Evolutionary conservation across 2,329 filamentous ascomycete species (phyloP).

Genomic region (Dactylonectria macrodidyma): DNA sequence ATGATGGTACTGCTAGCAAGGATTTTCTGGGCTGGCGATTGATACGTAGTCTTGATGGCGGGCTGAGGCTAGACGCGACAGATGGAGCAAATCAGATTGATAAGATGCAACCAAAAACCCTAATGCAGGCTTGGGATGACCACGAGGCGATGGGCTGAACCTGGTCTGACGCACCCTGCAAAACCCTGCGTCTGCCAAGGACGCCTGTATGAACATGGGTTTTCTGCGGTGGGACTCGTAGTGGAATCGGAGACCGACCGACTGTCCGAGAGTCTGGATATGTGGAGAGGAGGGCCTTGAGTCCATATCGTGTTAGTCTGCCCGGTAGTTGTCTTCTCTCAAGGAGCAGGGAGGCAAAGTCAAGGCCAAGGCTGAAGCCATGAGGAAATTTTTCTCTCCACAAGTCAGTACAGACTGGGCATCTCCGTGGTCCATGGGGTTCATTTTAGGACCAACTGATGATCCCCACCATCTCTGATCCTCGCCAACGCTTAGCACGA

Average conservation of each 20-base stretch:
- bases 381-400: background rate
- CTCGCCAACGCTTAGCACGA: background rate
- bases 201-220: background rate
- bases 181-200: background rate
- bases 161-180: background rate
- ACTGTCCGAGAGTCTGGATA: background rate
- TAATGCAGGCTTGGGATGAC: background rate
- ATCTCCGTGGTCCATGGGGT: background rate
- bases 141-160: background rate
- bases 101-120: background rate
- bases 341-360: background rate
- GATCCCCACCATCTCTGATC: background rate
- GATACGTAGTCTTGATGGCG: background rate
- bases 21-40: background rate
- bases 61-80: background rate
- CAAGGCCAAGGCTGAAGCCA: background rate
- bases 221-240: background rate
- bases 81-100: slow-evolving; percentile 4
- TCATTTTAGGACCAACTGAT: background rate
- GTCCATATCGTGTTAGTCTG: background rate
- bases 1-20: background rate
- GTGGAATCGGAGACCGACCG: background rate
- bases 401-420: background rate
- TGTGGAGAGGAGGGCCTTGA: background rate
- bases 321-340: background rate